These are phyloP conservation scores for Melaleuca quinquenervia DNA, from an alignment of 345 rosid genomes.

Conservation along the genomic window DNA sequence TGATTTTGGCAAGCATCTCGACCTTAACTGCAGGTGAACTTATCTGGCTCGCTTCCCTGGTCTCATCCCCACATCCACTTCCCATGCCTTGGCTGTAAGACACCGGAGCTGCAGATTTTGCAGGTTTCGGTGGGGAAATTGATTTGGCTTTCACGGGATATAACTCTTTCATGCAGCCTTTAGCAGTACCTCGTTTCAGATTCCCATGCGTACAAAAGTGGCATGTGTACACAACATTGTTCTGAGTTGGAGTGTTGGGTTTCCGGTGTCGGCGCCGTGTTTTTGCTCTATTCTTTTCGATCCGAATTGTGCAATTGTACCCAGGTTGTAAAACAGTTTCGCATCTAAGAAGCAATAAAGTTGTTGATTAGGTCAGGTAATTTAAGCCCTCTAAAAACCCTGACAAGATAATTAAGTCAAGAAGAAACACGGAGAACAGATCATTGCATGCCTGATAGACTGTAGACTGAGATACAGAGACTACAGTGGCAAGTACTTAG, in stretches of 20 bases:
- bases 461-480: background rate
- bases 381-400: background rate
- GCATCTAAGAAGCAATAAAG: slow-evolving; percentile 31
- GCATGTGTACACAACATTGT: slow-evolving; percentile 63
- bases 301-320: slow-evolving; percentile 46
- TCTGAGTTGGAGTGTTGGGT: slow-evolving; percentile 17
- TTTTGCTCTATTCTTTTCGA: slow-evolving; percentile 38
- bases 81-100: background rate
- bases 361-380: background rate
- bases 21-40: slow-evolving; percentile 9
- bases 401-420: background rate
- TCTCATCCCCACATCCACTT: slow-evolving; percentile 2
- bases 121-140: background rate
- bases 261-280: slow-evolving; percentile 20
- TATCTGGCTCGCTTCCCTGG: background rate
- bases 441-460: background rate
- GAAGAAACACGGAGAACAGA: background rate
- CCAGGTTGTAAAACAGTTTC: slow-evolving; percentile 78
- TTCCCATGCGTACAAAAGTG: slow-evolving; percentile 45
- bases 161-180: slow-evolving; percentile 39
- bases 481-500: background rate
- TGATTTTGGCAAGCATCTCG: background rate
- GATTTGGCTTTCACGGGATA: slow-evolving; percentile 14
- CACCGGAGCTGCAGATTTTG: slow-evolving; percentile 4
- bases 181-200: slow-evolving; percentile 43